Base-by-base conservation (phyloP, 2,329 filamentous ascomycete species). In the Paracoccidioides lutzii region DNA sequence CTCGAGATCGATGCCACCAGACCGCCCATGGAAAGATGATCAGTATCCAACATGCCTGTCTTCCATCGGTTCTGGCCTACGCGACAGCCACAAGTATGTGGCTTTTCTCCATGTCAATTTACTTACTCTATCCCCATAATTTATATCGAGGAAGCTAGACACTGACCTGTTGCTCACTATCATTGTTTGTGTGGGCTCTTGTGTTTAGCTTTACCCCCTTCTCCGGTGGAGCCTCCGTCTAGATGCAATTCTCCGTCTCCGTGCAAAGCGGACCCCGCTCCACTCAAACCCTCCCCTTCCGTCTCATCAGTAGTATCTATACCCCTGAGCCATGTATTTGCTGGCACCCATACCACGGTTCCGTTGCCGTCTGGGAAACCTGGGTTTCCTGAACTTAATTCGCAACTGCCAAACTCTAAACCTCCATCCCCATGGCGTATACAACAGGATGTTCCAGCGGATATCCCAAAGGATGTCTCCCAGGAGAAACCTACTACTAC, bases 1-100 rank as follows among this genome's bases (percentile, higher is more conserved):
- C 66, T 66, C 62, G 65, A 64, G 63, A 63, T 61, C 61, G 62
- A 65, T 64, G 64, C 64, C 65, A 61, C 56, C 59, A 59, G 58
- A 60, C 60, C 64, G 60, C 64, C 65, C 64, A 67, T 66, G 66
- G 66, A 67, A 69, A 71, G 64, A 73, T 73, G 70, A 67, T 70
- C 65, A 67, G 68, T 69, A 64, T 65, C 62, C 69, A 69, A 64
- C 63, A 64, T 60, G 64, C 64, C 62, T 68, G 63, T 68, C 63
- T 60, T 62, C 64, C 67, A 58, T 68, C 65, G 53, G 61, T 63
- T 62, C 60, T 67, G 64, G 65, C 65, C 58, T 65, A 68, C 61
- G 62, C 65, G 59, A 54, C 59, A 38, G 58, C 59, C 55, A 69
- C 64, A 58, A 68, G 70, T 73, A 68, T 58, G 69, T 69, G 56